phyloP scores from a whole-genome alignment of 2,329 filamentous ascomycete genomes.

The Biscogniauxia mediterranea region DNA sequence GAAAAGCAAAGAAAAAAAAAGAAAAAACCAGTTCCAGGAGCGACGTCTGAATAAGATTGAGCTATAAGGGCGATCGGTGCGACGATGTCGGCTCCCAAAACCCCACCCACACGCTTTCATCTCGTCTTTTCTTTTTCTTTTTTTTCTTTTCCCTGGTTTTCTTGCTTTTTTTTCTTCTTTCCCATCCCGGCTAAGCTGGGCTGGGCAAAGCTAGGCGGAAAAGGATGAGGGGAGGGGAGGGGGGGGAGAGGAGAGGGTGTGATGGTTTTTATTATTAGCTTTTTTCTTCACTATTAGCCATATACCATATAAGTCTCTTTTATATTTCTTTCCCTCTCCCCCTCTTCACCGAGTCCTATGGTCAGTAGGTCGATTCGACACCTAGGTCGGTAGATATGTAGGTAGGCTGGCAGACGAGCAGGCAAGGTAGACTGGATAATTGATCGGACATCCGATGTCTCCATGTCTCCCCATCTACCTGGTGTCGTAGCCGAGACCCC shows the following conservation, averaged over 20 bases:
- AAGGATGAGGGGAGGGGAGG: not conserved
- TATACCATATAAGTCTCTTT: not conserved
- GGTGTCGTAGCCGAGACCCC: not conserved
- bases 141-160: not conserved
- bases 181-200: not conserved
- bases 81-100: not conserved
- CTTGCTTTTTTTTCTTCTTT: not conserved
- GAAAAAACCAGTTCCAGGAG: no score
- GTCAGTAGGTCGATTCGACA: not conserved
- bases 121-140: not conserved
- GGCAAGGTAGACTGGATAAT: not conserved
- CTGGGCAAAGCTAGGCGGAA: not conserved
- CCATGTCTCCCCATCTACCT: not conserved
- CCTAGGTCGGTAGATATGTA: not conserved
- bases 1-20: no score
- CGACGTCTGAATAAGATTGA: conserved; percentile 6
- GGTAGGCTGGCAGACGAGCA: not conserved
- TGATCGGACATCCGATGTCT: not conserved
- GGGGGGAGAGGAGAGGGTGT: no score
- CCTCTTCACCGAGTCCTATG: not conserved
- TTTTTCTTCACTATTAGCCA: not conserved
- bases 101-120: not conserved
- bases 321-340: not conserved
- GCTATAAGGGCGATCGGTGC: conserved; percentile 15
- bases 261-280: not conserved